Percentiles rank a stretch among this genome's conserved stretches.
Conservation (phyloP, 2,329 filamentous ascomycete genomes). For the Ophioceras dolichostomum region DNA sequence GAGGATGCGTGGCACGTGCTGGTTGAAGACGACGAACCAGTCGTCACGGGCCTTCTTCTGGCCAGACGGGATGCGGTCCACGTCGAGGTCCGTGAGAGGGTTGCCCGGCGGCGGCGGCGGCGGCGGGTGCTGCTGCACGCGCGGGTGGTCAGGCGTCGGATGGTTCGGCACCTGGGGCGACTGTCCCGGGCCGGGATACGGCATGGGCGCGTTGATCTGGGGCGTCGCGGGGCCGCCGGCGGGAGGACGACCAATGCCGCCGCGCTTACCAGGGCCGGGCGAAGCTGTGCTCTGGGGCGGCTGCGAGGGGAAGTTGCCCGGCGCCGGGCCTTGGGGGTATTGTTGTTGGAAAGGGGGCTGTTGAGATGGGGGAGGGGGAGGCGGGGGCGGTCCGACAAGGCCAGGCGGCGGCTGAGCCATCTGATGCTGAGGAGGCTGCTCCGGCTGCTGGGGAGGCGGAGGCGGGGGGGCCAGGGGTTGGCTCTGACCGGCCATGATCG, state of each 20-base stretch:
- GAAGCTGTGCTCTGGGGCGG: conserved; percentile 76
- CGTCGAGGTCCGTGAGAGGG: conserved; percentile 73
- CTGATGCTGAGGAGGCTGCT: conserved; percentile 40
- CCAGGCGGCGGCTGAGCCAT: conserved; percentile 69
- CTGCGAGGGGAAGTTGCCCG: conserved; percentile 67
- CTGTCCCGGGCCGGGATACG: conserved; percentile 70
- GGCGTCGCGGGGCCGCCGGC: conserved; percentile 69
- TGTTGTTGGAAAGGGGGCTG: conserved; percentile 62
- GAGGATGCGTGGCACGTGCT: conserved; percentile 72
- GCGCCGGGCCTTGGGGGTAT: conserved; percentile 42
- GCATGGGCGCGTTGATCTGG: conserved; percentile 78
- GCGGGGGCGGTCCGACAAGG: conserved; percentile 42
- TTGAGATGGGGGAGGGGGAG: conserved; percentile 49
- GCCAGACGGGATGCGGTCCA: conserved; percentile 71
- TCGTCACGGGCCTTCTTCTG: conserved; percentile 83
- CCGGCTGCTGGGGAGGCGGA: conserved; percentile 47
- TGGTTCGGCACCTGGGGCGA: conserved; percentile 76
- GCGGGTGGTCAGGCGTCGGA: conserved; percentile 58
- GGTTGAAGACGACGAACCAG: conserved; percentile 98
- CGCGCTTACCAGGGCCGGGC: conserved; percentile 69
- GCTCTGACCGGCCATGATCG: conserved; percentile 85
- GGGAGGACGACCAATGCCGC: conserved; percentile 53
- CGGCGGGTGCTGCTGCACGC: conserved; percentile 31
- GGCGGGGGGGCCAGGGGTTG: conserved; percentile 79
- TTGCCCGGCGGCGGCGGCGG: conserved; percentile 39